A percentile compares a stretch with the other conserved stretches of the same genome.
Conservation (phyloP, 2,329 filamentous ascomycete genomes). For the Ophiocordyceps sinensis region DNA sequence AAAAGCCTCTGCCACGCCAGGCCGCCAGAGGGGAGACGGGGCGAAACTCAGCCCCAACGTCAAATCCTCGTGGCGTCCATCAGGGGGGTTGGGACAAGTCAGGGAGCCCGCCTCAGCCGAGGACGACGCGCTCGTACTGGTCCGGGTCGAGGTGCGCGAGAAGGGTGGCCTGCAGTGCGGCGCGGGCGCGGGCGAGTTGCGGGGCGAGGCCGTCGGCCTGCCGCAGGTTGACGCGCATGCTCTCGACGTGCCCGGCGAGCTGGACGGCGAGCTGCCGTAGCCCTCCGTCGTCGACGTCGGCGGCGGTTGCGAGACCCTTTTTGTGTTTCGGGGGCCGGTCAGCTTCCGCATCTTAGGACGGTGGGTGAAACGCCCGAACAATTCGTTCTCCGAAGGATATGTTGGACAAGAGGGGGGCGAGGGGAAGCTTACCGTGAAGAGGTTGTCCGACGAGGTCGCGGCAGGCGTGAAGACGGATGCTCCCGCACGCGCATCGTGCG, state of each 20-base stretch:
- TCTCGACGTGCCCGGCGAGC: slow-evolving; percentile 40
- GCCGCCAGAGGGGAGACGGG: too few species aligned
- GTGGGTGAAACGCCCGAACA: too few species aligned
- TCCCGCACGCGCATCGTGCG: slow-evolving; percentile 1
- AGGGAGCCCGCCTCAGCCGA: slow-evolving; percentile 17
- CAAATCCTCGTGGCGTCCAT: too few species aligned
- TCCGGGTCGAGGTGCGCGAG: slow-evolving; percentile 28
- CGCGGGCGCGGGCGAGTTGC: slow-evolving; percentile 31
- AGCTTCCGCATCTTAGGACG: neutral
- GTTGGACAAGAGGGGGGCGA: neutral
- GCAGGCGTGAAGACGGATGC: slow-evolving; percentile 2
- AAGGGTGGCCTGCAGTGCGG: slow-evolving; percentile 33
- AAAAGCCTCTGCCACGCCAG: too few species aligned
- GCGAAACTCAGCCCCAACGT: too few species aligned
- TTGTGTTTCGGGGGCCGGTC: neutral
- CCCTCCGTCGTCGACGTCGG: slow-evolving; percentile 16
- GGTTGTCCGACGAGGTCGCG: neutral
- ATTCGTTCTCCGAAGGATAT: too few species aligned
- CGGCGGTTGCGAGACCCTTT: too few species aligned
- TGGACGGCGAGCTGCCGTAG: slow-evolving; percentile 30
- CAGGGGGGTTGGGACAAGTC: too few species aligned
- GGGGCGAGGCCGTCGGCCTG: slow-evolving; percentile 38
- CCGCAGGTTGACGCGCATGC: slow-evolving; percentile 36
- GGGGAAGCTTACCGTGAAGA: slow-evolving; percentile 6
- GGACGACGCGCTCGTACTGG: slow-evolving; percentile 32